Percentiles rank a stretch among this genome's conserved stretches.
These are phyloP conservation scores for Magnusiomyces sp. DNA, from an alignment of 1,139 yeast genomes.

Conservation along the genomic window DNA sequence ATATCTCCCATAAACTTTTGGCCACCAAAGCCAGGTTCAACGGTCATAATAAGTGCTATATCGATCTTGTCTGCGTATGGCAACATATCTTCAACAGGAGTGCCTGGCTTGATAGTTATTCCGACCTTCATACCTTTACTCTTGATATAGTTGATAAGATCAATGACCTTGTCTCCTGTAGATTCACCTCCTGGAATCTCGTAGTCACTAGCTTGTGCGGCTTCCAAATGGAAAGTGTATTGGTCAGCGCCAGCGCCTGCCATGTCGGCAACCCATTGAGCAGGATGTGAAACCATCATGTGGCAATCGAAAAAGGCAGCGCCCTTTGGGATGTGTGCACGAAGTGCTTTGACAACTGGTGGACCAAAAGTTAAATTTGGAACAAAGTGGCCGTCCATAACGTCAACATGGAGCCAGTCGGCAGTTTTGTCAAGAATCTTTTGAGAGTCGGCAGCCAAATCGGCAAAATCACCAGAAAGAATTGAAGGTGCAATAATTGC, in stretches of 20 bases:
- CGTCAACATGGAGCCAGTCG: constrained; percentile 96
- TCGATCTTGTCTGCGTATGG: constrained; percentile 74
- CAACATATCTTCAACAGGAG: constrained; percentile 75
- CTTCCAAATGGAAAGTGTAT: constrained; percentile 93
- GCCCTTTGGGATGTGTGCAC: constrained; percentile 65
- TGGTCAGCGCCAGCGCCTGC: constrained; percentile 95
- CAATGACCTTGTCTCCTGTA: constrained; percentile 49
- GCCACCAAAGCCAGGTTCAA: constrained; percentile 98
- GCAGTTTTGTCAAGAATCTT: constrained; percentile 66
- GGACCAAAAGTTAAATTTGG: constrained; percentile 95
- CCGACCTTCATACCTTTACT: constrained; percentile 86
- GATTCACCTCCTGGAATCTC: constrained; percentile 24
- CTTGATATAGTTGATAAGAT: constrained; percentile 63
- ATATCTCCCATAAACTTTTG: constrained; percentile 90
- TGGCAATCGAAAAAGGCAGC: constrained; percentile 91
- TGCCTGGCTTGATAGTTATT: constrained; percentile 89
- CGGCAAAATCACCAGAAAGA: constrained; percentile 83
- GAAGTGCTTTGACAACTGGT: constrained; percentile 72
- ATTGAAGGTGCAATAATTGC: constrained; percentile 94
- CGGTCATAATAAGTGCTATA: constrained; percentile 95
- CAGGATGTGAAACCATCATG: constrained; percentile 97
- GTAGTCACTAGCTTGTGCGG: constrained; percentile 39
- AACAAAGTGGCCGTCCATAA: constrained; percentile 98
- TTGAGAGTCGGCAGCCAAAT: constrained; percentile 81
- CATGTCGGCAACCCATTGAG: constrained; percentile 87